A percentile compares a stretch with the other conserved stretches of the same genome.
Evolutionary conservation across 2,329 filamentous ascomycete genomes (phyloP).

Genomic region (Alternaria arbusti): DNA sequence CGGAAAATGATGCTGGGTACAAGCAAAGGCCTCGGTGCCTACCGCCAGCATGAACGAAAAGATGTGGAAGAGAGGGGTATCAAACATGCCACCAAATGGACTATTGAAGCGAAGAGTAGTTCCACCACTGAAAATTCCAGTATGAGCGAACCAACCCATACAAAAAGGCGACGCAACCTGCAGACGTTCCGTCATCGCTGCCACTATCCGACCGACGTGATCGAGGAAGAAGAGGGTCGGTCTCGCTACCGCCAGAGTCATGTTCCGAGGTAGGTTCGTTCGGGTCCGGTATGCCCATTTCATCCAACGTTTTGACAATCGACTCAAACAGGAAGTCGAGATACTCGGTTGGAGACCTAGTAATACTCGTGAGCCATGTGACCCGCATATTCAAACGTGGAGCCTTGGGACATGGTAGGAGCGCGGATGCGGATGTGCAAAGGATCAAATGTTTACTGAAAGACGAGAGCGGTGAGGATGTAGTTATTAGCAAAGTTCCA

Average conservation of each 20-base stretch:
- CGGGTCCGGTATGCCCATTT: not conserved
- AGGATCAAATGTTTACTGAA: not conserved
- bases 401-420: not conserved
- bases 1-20: not conserved
- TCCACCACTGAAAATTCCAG: not conserved
- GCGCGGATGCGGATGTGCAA: not conserved
- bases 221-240: not conserved
- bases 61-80: not conserved
- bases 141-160: not conserved
- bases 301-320: not conserved
- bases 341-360: not conserved
- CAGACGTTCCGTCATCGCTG: not conserved
- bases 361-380: not conserved
- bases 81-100: not conserved
- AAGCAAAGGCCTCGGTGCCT: not conserved
- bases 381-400: not conserved
- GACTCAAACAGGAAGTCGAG: not conserved
- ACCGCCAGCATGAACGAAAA: not conserved
- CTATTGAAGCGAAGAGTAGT: not conserved
- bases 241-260: not conserved
- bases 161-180: not conserved
- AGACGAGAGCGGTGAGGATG: slow-evolving; percentile 18
- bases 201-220: not conserved
- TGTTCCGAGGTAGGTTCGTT: not conserved
- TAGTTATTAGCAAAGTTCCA: slow-evolving; percentile 66